Conservation (phyloP, 768 basidiomycete species). For the Podaxis pistillaris region DNA sequence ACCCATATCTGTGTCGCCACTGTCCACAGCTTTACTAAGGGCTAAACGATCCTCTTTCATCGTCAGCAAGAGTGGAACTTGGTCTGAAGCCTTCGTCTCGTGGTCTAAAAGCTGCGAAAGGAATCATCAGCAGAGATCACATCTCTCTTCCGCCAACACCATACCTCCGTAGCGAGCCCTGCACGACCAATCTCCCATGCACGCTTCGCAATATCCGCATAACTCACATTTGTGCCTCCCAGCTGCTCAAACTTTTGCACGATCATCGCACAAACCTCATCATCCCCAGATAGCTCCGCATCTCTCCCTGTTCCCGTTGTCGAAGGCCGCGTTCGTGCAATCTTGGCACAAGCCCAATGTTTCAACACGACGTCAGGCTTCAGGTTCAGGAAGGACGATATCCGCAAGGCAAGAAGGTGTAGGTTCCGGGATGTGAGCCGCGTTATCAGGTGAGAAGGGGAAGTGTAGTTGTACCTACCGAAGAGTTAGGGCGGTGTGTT, state of each 20-base stretch:
- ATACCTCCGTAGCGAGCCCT: constrained; percentile 81
- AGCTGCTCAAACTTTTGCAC: constrained; percentile 88
- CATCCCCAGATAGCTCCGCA: constrained; percentile 64
- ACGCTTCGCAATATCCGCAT: constrained; percentile 90
- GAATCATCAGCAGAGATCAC: neutral
- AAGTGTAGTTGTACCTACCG: constrained; percentile 74
- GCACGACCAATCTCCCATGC: constrained; percentile 89
- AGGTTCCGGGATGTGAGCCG: constrained; percentile 85
- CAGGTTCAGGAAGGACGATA: constrained; percentile 80
- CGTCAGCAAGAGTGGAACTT: constrained; percentile 86
- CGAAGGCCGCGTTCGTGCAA: constrained; percentile 65
- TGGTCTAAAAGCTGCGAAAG: constrained; percentile 76
- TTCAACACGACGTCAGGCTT: constrained; percentile 86
- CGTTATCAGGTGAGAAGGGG: constrained; percentile 76
- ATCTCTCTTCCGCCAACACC: neutral
- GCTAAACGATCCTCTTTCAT: constrained; percentile 96
- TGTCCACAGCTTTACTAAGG: constrained; percentile 85
- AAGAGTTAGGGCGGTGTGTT: constrained; percentile 5
- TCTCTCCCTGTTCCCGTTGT: constrained; percentile 51
- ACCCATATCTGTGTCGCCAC: constrained; percentile 96
- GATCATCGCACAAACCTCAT: constrained; percentile 76
- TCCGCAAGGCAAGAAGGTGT: constrained; percentile 88
- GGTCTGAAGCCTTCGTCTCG: constrained; percentile 84
- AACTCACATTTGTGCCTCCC: constrained; percentile 79
- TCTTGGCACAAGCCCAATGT: constrained; percentile 96